phyloP scores from a whole-genome alignment of 495 filamentous ascomycete species.

The Penicillium goetzii region DNA sequence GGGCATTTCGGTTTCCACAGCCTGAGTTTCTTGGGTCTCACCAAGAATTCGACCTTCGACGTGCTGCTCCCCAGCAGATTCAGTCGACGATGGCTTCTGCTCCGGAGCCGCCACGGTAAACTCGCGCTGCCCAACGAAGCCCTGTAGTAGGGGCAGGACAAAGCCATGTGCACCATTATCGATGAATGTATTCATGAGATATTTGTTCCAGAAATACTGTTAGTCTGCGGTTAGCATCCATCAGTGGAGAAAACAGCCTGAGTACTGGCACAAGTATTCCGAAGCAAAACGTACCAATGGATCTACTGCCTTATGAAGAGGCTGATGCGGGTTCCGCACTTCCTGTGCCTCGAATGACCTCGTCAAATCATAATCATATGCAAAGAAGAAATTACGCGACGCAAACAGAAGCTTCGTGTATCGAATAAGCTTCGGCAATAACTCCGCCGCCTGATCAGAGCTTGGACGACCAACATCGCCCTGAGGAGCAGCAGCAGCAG shows the following conservation, averaged over 20 bases:
- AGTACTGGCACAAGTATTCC: neutral
- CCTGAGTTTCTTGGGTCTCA: conserved; percentile 37
- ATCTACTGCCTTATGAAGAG: conserved; percentile 75
- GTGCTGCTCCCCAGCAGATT: conserved; percentile 25
- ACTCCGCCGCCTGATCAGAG: conserved; percentile 38
- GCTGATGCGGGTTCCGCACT: conserved; percentile 46
- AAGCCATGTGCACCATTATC: conserved; percentile 62
- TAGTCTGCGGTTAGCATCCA: conserved; percentile 25
- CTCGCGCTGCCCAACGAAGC: conserved; percentile 86
- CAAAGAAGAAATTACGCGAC: conserved; percentile 85
- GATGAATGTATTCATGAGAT: conserved; percentile 75
- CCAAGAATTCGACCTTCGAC: conserved; percentile 39
- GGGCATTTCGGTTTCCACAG: conserved; percentile 27
- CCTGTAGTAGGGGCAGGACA: conserved; percentile 85
- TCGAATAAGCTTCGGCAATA: conserved; percentile 82
- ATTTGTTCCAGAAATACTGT: conserved; percentile 88
- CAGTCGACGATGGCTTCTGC: conserved; percentile 17
- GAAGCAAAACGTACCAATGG: conserved; percentile 55
- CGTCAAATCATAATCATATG: conserved; percentile 91
- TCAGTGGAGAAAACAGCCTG: neutral
- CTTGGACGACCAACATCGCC: conserved; percentile 36
- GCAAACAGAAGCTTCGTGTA: conserved; percentile 81
- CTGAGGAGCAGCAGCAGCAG: conserved; percentile 23
- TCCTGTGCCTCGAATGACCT: conserved; percentile 58
- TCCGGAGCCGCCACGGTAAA: conserved; percentile 65